These are phyloP conservation scores for Rhizodiscina lignyota DNA, from an alignment of 495 filamentous ascomycete genomes.

Conservation along the genomic window DNA sequence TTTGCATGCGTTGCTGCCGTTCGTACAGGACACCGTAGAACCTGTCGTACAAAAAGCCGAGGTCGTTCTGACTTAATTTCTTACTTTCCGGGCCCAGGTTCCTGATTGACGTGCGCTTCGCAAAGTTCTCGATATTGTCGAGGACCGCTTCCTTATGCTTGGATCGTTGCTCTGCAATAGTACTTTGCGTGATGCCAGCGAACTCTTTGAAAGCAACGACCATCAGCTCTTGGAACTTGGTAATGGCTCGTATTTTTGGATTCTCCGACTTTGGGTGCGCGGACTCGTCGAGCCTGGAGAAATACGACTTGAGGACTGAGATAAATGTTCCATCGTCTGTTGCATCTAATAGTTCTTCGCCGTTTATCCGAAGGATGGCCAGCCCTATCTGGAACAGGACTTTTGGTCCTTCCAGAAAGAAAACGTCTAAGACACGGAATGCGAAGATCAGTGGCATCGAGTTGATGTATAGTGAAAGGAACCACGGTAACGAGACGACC, in stretches of 20 bases:
- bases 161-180: constrained; percentile 69
- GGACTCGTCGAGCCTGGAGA: constrained; percentile 81
- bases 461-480: constrained; percentile 95
- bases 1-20: constrained; percentile 62
- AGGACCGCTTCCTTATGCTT: constrained; percentile 88
- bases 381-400: constrained; percentile 93
- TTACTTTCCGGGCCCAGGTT: constrained; percentile 95
- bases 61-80: constrained; percentile 64
- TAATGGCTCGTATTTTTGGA: constrained; percentile 79
- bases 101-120: constrained; percentile 87
- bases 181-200: constrained; percentile 81
- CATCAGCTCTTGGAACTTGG: constrained; percentile 93
- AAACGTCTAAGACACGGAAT: constrained; percentile 89
- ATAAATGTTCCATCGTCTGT: constrained; percentile 94
- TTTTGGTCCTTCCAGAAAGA: constrained; percentile 95
- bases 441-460: constrained; percentile 97
- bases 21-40: constrained; percentile 88
- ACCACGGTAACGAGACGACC: constrained; percentile 95
- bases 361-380: constrained; percentile 92
- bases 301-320: constrained; percentile 87
- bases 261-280: constrained; percentile 92
- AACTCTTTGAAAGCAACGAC: constrained; percentile 98
- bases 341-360: constrained; percentile 91
- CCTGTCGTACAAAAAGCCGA: constrained; percentile 78
- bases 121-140: constrained; percentile 89